Percentiles rank a stretch among this genome's conserved stretches.
Evolutionary conservation across 2,329 filamentous ascomycete genomes (phyloP).

Genomic region (Fusarium subglutinans): DNA sequence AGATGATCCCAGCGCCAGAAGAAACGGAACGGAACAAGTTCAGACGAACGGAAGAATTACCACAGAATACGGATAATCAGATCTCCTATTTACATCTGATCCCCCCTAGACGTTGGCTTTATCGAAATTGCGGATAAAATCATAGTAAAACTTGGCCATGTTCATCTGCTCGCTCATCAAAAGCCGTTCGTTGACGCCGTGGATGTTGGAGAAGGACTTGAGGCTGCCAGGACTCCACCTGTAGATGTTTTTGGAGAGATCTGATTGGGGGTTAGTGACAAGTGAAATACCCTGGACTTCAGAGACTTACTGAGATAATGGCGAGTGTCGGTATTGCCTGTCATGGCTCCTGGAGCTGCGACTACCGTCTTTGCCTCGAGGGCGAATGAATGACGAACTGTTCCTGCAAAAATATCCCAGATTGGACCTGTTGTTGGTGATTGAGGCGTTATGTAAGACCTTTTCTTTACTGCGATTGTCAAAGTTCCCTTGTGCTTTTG

Average conservation of each 20-base stretch:
- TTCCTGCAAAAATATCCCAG: slow-evolving; percentile 17
- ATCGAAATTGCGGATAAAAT: slow-evolving; percentile 12
- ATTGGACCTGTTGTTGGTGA: neutral
- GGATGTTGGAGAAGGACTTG: slow-evolving; percentile 3
- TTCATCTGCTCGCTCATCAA: slow-evolving; percentile 13
- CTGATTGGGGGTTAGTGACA: neutral
- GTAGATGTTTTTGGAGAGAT: slow-evolving; percentile 3
- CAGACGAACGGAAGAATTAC: slow-evolving; percentile 10
- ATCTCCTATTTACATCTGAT: neutral
- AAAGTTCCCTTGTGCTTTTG: neutral
- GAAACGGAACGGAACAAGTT: slow-evolving; percentile 13
- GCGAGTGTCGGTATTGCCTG: slow-evolving; percentile 17
- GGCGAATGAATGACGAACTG: neutral
- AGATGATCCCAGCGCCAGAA: neutral
- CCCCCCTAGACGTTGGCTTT: neutral
- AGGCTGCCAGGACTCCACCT: neutral
- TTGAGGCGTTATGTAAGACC: neutral
- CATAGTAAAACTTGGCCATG: slow-evolving; percentile 15
- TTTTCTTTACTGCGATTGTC: neutral
- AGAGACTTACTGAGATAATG: slow-evolving; percentile 11
- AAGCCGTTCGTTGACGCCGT: slow-evolving; percentile 15
- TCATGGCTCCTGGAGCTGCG: slow-evolving; percentile 16
- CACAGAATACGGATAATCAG: neutral
- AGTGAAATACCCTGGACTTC: neutral
- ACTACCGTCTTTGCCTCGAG: neutral